Conservation (phyloP, 2,329 filamentous ascomycete species). For the Leptographium galeiforme region DNA sequence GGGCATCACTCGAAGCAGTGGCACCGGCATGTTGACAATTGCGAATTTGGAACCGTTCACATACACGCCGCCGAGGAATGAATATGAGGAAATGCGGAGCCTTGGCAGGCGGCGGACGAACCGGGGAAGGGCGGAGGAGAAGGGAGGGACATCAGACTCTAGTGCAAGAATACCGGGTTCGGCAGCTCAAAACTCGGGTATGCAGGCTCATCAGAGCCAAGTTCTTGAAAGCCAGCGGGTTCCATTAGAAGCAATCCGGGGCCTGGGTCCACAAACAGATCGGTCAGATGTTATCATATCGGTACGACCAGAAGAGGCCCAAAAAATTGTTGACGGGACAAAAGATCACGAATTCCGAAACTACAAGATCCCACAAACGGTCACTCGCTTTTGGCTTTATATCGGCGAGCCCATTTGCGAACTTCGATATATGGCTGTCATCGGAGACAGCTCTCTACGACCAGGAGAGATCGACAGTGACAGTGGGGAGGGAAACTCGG, state of each 20-base stretch:
- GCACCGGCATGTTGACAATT: background rate
- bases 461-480: conserved; percentile 32
- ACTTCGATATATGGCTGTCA: conserved; percentile 45
- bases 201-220: conserved; percentile 15
- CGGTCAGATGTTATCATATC: conserved; percentile 42
- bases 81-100: background rate
- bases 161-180: background rate
- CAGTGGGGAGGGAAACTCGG: conserved; percentile 34
- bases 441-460: conserved; percentile 28
- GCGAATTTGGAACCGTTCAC: conserved; percentile 14
- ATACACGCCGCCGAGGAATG: conserved; percentile 11
- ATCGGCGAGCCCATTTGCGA: conserved; percentile 30
- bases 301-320: conserved; percentile 31
- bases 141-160: background rate
- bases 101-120: background rate
- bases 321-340: conserved; percentile 32
- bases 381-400: conserved; percentile 51
- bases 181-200: background rate
- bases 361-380: conserved; percentile 40
- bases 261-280: conserved; percentile 32
- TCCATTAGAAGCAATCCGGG: conserved; percentile 31
- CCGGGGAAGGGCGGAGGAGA: background rate
- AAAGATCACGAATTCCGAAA: conserved; percentile 42
- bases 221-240: conserved; percentile 36
- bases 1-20: background rate